phyloP scores from a whole-genome alignment of 371 early-diverging fungal species.

The Mucor piriformis region DNA sequence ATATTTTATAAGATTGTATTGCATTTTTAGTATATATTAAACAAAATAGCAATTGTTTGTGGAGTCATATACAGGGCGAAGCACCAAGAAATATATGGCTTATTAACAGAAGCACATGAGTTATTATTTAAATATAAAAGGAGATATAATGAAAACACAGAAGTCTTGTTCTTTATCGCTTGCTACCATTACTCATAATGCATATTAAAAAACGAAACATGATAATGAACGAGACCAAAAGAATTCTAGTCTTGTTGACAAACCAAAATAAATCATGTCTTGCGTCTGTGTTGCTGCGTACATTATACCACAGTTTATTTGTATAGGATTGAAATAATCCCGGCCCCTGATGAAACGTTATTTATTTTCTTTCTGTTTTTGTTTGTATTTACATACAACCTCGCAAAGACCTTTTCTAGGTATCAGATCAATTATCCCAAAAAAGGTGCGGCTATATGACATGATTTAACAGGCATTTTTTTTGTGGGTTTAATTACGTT shows the following conservation, averaged over 20 bases:
- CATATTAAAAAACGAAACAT: neutral
- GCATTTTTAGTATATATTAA: too few species aligned
- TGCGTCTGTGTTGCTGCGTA: neutral
- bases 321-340: neutral
- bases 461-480: neutral
- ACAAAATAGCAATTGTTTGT: too few species aligned
- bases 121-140: neutral
- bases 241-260: neutral
- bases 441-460: neutral
- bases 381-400: neutral
- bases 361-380: too few species aligned
- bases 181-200: neutral
- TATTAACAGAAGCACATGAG: slow-evolving; percentile 1
- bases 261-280: neutral
- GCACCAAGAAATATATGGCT: too few species aligned
- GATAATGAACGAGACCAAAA: neutral
- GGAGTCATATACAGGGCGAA: too few species aligned
- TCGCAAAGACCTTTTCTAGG: neutral
- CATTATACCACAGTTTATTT: neutral
- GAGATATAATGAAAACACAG: neutral
- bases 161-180: neutral
- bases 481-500: neutral
- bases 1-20: too few species aligned
- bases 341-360: neutral
- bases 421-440: neutral